These are phyloP conservation scores for Carpinus viminea DNA, from an alignment of 306 rosid species.

Conservation along the genomic window DNA sequence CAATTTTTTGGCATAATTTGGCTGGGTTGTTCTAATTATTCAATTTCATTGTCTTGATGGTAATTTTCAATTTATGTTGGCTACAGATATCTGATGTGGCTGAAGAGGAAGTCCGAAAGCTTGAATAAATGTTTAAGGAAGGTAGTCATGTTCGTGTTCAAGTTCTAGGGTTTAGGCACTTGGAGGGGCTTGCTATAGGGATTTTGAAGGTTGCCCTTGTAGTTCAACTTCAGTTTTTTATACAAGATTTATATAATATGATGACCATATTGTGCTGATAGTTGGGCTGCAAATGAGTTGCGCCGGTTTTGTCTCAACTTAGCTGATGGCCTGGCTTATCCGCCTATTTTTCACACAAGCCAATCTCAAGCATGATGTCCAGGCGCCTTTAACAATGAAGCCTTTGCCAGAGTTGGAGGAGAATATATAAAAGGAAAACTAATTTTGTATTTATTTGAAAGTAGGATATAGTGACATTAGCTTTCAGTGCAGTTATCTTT, in stretches of 20 bases:
- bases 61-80: conserved; percentile 22
- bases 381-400: background rate
- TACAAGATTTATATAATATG: too few species aligned
- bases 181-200: conserved; percentile 95
- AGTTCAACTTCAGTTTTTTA: conserved; percentile 3
- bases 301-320: background rate
- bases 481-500: background rate
- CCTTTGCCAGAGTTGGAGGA: background rate
- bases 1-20: background rate
- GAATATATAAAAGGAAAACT: background rate
- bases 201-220: conserved; percentile 66
- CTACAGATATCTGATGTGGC: conserved; percentile 75
- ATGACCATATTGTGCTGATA: background rate
- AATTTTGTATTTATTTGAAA: background rate
- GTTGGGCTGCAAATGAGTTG: background rate
- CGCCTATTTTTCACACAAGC: background rate
- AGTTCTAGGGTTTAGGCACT: conserved; percentile 78
- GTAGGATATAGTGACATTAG: background rate
- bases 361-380: background rate
- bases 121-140: conserved; percentile 85
- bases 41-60: conserved; percentile 11
- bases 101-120: conserved; percentile 67
- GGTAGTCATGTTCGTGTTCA: conserved; percentile 80
- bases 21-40: conserved; percentile 17
- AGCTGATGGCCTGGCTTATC: background rate